phyloP scores from a whole-genome alignment of 2,329 filamentous ascomycete species.

The Bisporella sp. region DNA sequence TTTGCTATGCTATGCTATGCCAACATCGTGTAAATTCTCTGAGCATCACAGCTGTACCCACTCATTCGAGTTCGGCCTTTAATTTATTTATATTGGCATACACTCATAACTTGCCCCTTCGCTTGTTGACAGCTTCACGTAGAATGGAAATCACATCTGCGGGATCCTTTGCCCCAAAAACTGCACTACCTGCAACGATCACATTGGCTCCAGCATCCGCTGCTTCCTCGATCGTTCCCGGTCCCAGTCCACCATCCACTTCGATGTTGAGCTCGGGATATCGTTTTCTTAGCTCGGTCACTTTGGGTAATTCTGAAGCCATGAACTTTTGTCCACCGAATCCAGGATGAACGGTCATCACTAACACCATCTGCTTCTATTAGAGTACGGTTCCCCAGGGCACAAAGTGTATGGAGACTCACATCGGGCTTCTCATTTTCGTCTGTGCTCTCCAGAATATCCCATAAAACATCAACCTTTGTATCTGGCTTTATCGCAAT shows the following conservation, averaged over 20 bases:
- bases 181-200: slow-evolving; percentile 92
- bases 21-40: too few species aligned
- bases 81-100: too few species aligned
- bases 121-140: slow-evolving; percentile 68
- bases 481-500: slow-evolving; percentile 95
- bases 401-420: slow-evolving; percentile 33
- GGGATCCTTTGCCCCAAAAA: slow-evolving; percentile 88
- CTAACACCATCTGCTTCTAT: slow-evolving; percentile 75
- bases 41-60: too few species aligned
- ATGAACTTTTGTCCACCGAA: slow-evolving; percentile 99
- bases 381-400: slow-evolving; percentile 3
- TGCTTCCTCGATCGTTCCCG: slow-evolving; percentile 85
- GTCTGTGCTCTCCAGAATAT: slow-evolving; percentile 69
- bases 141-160: slow-evolving; percentile 78
- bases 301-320: slow-evolving; percentile 91
- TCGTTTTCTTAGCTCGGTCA: slow-evolving; percentile 69
- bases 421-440: slow-evolving; percentile 82
- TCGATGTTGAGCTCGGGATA: slow-evolving; percentile 96
- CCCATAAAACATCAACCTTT: slow-evolving; percentile 83
- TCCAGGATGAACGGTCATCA: slow-evolving; percentile 97
- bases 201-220: slow-evolving; percentile 96
- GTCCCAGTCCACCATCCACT: slow-evolving; percentile 87
- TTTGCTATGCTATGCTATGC: too few species aligned
- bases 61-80: too few species aligned
- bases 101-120: slow-evolving; percentile 24